Conservation (phyloP, 108 stramenopile genomes). For the Schizochytrium sp. region DNA sequence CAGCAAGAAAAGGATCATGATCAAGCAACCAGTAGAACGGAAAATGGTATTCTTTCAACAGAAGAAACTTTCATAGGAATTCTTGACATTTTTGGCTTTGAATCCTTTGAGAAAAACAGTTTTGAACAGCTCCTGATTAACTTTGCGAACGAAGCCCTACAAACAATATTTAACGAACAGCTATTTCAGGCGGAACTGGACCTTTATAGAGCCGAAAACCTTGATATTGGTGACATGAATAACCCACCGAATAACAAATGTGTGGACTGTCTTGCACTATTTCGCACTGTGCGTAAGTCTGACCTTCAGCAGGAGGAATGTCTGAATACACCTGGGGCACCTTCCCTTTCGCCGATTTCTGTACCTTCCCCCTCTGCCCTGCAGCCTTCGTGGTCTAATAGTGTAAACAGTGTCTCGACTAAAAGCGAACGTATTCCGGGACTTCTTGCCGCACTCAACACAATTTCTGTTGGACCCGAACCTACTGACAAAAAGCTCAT, state of each 20-base stretch:
- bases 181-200: slow-evolving; percentile 77
- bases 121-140: slow-evolving; percentile 76
- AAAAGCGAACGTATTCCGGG: neutral
- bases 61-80: slow-evolving; percentile 65
- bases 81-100: slow-evolving; percentile 81
- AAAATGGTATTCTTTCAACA: neutral
- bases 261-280: slow-evolving; percentile 92
- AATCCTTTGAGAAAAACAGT: slow-evolving; percentile 75
- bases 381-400: too few relatives aligned
- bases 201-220: slow-evolving; percentile 74
- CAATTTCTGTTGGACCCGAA: slow-evolving; percentile 71
- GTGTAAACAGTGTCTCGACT: too few relatives aligned
- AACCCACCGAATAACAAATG: slow-evolving; percentile 98
- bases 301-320: slow-evolving; percentile 75
- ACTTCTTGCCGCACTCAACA: slow-evolving; percentile 21
- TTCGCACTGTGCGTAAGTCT: slow-evolving; percentile 68
- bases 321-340: slow-evolving; percentile 63
- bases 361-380: neutral
- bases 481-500: slow-evolving; percentile 78
- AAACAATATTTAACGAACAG: slow-evolving; percentile 76
- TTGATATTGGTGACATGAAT: slow-evolving; percentile 77
- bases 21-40: neutral
- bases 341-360: too few relatives aligned
- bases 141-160: slow-evolving; percentile 78
- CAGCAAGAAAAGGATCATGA: neutral